Percentiles rank a stretch among this genome's conserved stretches.
Conservation (phyloP, 2,329 filamentous ascomycete genomes). For the Aspergillus ochraceus region DNA sequence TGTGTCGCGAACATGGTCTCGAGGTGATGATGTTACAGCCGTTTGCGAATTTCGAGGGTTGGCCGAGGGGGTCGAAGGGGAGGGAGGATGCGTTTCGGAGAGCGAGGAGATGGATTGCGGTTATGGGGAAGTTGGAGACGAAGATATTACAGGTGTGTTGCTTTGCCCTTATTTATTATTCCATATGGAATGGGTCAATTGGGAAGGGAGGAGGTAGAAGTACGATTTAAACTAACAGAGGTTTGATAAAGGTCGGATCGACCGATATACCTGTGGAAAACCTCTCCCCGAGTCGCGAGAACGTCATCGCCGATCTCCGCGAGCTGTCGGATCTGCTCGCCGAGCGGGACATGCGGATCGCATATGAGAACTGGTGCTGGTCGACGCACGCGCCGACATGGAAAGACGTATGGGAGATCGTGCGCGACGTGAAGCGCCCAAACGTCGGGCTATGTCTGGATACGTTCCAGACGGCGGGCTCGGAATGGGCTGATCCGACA, state of each 20-base stretch:
- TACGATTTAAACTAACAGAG: constrained; percentile 17
- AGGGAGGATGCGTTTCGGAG: constrained; percentile 63
- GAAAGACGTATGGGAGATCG: constrained; percentile 69
- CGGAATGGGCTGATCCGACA: constrained; percentile 72
- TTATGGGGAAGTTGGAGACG: constrained; percentile 70
- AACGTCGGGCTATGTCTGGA: constrained; percentile 77
- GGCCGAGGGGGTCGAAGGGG: constrained; percentile 59
- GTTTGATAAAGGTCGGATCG: constrained; percentile 50
- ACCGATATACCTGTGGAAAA: constrained; percentile 60
- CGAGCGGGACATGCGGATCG: constrained; percentile 59
- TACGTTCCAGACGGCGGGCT: constrained; percentile 72
- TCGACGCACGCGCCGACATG: constrained; percentile 68
- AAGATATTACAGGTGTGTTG: constrained; percentile 66
- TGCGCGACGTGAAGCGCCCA: constrained; percentile 59
- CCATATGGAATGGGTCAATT: not conserved
- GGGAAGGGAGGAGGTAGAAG: too few species aligned
- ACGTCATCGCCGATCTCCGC: constrained; percentile 61
- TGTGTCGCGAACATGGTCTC: constrained; percentile 57
- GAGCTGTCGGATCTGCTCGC: constrained; percentile 64
- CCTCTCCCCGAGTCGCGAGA: constrained; percentile 52
- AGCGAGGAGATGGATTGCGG: constrained; percentile 65
- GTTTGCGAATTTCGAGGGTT: constrained; percentile 76
- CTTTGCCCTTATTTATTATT: not conserved
- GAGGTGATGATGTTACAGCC: constrained; percentile 72
- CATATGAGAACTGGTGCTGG: constrained; percentile 85